Evolutionary conservation across 176 grass and related monocot genomes (phyloP).

Genomic region (Miscanthus lutarioriparius): DNA sequence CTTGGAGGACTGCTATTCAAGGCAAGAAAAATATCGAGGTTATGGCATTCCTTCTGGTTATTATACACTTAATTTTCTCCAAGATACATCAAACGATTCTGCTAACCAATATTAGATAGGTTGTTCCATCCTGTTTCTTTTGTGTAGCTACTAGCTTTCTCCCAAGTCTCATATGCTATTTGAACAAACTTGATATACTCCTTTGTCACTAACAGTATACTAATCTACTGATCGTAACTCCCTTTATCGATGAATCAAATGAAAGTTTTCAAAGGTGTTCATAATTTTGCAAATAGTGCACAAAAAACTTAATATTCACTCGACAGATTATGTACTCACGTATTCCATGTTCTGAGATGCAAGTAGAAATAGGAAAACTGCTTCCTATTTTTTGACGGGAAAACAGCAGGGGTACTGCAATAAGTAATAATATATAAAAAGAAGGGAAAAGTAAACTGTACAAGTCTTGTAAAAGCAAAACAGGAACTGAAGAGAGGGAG

Average conservation of each 20-base stretch:
- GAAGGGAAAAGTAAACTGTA: not conserved
- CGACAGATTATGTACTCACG: not conserved
- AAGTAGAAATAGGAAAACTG: not conserved
- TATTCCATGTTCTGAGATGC: not conserved
- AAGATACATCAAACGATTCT: not conserved
- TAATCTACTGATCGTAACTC: not conserved
- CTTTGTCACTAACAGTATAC: not conserved
- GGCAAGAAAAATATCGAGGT: slow-evolving; percentile 63
- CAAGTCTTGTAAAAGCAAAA: not conserved
- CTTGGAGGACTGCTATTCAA: slow-evolving; percentile 46
- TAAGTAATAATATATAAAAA: not conserved
- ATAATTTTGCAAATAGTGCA: not conserved
- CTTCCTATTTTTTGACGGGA: not conserved
- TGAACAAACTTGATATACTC: not conserved
- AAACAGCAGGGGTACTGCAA: not conserved
- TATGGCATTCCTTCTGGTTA: slow-evolving; percentile 40
- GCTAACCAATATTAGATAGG: not conserved
- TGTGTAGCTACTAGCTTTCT: not conserved
- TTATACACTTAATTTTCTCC: slow-evolving; percentile 37
- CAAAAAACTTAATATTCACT: not conserved
- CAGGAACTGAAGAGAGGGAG: not conserved
- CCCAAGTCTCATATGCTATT: not conserved
- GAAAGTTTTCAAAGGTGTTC: not conserved
- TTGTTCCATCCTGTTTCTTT: not conserved
- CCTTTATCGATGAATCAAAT: not conserved